Conservation (phyloP, 495 filamentous ascomycete genomes). For the Immersiella caudata region DNA sequence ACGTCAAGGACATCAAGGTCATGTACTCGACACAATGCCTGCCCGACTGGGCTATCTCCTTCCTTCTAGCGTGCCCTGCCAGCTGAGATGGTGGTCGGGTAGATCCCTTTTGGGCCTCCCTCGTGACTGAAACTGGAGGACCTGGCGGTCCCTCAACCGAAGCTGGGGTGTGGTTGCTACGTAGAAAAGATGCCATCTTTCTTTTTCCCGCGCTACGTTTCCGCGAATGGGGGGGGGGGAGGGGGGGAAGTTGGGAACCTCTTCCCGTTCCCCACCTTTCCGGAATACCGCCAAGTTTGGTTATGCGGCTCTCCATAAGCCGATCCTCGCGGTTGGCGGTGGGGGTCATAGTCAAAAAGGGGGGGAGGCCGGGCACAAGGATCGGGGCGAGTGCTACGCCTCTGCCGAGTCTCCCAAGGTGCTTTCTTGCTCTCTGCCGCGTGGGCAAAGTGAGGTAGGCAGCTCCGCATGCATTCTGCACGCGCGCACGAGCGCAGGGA, state of each 20-base stretch:
- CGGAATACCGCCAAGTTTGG: background rate
- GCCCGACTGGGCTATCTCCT: background rate
- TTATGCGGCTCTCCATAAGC: slow-evolving; percentile 14
- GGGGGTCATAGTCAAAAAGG: slow-evolving; percentile 4
- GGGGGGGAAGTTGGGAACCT: background rate
- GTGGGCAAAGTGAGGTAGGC: background rate
- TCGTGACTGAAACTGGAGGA: background rate
- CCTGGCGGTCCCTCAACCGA: background rate
- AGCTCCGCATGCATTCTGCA: background rate
- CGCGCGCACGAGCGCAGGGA: too few species aligned
- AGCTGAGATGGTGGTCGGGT: background rate
- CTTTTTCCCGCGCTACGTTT: background rate
- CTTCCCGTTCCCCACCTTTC: background rate
- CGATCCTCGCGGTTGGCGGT: slow-evolving; percentile 5
- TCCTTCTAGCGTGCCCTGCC: background rate
- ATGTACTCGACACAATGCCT: background rate
- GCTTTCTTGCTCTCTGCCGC: background rate
- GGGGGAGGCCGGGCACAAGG: background rate
- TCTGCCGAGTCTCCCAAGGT: background rate
- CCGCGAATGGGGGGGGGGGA: background rate
- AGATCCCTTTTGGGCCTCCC: background rate
- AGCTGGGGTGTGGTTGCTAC: background rate
- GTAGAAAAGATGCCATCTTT: background rate
- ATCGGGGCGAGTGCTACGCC: background rate
- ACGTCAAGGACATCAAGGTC: background rate